Percentiles rank a stretch among this genome's conserved stretches.
Conservation (phyloP, 177 flowering plant genomes). For the Tripterygium wilfordii region DNA sequence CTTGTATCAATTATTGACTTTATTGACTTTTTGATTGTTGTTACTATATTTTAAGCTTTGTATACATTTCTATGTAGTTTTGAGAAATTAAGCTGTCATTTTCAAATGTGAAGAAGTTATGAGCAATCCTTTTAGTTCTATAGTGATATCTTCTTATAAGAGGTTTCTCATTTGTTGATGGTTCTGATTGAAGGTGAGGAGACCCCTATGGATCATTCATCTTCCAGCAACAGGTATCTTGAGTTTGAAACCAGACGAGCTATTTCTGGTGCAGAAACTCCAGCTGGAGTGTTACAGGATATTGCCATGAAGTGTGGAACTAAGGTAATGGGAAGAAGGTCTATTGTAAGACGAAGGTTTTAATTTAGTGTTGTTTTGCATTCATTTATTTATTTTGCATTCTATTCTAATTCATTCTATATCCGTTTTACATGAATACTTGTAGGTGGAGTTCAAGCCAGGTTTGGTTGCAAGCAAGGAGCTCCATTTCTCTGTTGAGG, state of each 20-base stretch:
- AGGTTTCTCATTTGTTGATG: too few species aligned
- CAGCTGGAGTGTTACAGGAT: conserved; percentile 58
- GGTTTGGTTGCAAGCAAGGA: conserved; percentile 53
- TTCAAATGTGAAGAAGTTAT: too few species aligned
- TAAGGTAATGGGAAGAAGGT: conserved; percentile 42
- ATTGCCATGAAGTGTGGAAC: conserved; percentile 85
- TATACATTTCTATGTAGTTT: too few species aligned
- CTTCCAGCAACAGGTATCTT: conserved; percentile 47
- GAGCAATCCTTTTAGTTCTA: too few species aligned
- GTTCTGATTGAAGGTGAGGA: conserved; percentile 77
- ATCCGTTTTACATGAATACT: conserved; percentile 8
- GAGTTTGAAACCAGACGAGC: conserved; percentile 49
- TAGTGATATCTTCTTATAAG: too few species aligned
- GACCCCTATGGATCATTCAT: conserved; percentile 35
- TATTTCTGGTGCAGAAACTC: conserved; percentile 41
- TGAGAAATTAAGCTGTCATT: too few species aligned
- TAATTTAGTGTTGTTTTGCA: too few species aligned
- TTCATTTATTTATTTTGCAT: too few species aligned
- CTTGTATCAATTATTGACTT: too few species aligned
- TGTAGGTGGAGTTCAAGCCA: conserved; percentile 77
- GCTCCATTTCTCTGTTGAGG: conserved; percentile 82
- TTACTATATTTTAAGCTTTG: too few species aligned
- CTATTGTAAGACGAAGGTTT: neutral
- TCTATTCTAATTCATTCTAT: neutral
- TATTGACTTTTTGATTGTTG: too few species aligned